Conservation (phyloP, 768 basidiomycete genomes). For the Amanita exitialis region DNA sequence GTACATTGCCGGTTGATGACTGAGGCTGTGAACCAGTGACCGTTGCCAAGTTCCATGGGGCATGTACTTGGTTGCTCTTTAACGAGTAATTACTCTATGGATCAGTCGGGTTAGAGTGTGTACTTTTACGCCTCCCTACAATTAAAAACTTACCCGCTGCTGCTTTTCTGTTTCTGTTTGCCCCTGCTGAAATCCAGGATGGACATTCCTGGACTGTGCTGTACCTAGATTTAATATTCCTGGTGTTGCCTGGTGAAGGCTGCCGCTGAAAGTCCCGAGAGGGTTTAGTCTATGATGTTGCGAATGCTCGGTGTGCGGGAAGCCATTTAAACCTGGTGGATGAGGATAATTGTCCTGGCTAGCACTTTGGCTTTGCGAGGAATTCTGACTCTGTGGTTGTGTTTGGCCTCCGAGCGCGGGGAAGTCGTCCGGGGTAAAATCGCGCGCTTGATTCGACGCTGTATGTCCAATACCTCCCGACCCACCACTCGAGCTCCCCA, state of each 20-base stretch:
- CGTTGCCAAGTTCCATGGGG: conserved; percentile 56
- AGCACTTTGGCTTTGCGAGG: conserved; percentile 21
- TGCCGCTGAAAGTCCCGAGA: conserved; percentile 39
- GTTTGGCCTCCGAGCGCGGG: conserved; percentile 72
- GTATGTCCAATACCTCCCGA: conserved; percentile 20
- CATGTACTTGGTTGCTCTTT: conserved; percentile 56
- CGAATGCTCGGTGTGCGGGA: conserved; percentile 34
- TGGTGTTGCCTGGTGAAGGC: conserved; percentile 38
- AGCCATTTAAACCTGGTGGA: conserved; percentile 75
- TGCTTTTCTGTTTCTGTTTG: conserved; percentile 61
- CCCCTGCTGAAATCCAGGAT: conserved; percentile 45
- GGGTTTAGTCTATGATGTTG: conserved; percentile 51
- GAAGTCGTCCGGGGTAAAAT: conserved; percentile 85
- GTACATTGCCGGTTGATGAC: conserved; percentile 4
- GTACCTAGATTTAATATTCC: conserved; percentile 54
- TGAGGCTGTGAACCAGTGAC: conserved; percentile 30
- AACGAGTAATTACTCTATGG: conserved; percentile 46
- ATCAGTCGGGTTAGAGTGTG: background rate
- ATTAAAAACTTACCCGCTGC: conserved; percentile 44
- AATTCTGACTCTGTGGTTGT: conserved; percentile 27
- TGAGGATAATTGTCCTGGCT: conserved; percentile 36
- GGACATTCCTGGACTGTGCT: conserved; percentile 32
- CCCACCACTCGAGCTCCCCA: conserved; percentile 30
- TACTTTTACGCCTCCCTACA: background rate
- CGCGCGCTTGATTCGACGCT: conserved; percentile 35